Base-by-base conservation (phyloP, 768 basidiomycete genomes). In the Chalciporus chontae region DNA sequence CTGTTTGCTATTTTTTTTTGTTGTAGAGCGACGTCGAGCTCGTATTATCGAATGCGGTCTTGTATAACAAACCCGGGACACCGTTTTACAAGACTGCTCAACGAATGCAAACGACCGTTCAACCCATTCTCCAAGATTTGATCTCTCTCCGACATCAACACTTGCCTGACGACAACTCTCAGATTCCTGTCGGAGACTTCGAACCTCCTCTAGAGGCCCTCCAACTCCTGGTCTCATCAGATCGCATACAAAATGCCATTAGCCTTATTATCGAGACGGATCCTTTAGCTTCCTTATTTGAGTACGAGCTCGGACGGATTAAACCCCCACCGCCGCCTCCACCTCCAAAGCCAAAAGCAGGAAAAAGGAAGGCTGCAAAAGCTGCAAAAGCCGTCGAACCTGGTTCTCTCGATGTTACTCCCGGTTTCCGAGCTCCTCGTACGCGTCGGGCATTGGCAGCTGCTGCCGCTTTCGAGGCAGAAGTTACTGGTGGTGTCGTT, bases 11-110 rank as follows among this genome's bases (percentile, higher is more conserved):
- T 49, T 40, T 18, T 5, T n/a, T n/a, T n/a, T n/a, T n/a, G n/a
- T n/a, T n/a, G n/a, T 47, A 93, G 90, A 73, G 79, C 44, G 95
- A 99, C 62, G 71, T 94, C n/a, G 69, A 79, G 29, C 79, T 98
- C 14, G 91, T 98, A 14, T 68, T 91, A 23, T 74, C 82, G 48
- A 99, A 98, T 58, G 94, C 94, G 2, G 77, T 90, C 39, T 65
- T 80, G 7, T 99, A 97, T 68, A 97, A 99, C 66, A 80, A 82
- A 54, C 69, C 79, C 0, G 85, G 83, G n/a, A 83, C 87, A 0
- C 55, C 76, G 0, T 84, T 84, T 62, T 80, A 90, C 70, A 85
- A 81, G 59, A 69, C 78, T 5, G 94, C 95, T 0, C 66, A 75
- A 14, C 72, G 80, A 36, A 81, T 96, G 52, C 78, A 80, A 60